A percentile compares a stretch with the other conserved stretches of the same genome.
phyloP scores from a whole-genome alignment of 331 rosid species.

The Cydonia oblonga region DNA sequence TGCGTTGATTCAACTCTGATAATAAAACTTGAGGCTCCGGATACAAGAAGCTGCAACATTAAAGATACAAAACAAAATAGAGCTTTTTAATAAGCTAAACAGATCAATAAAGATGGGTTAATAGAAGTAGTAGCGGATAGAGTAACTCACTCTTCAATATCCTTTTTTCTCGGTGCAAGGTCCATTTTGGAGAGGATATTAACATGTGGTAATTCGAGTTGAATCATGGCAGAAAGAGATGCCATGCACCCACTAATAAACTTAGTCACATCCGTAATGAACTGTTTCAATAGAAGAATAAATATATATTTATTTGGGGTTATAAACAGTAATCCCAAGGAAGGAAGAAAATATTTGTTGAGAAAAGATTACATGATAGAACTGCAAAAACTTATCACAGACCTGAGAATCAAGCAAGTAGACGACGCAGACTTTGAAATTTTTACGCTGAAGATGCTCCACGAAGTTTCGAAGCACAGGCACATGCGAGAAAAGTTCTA shows the following conservation, averaged over 20 bases:
- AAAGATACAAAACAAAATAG: background rate
- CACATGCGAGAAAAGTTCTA: conserved; percentile 86
- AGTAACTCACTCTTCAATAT: conserved; percentile 53
- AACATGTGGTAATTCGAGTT: conserved; percentile 82
- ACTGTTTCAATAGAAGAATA: conserved; percentile 30
- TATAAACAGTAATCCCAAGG: background rate
- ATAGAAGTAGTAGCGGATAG: background rate
- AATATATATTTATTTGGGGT: background rate
- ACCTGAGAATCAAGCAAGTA: conserved; percentile 95
- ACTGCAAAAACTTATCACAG: conserved; percentile 7
- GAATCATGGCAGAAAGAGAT: conserved; percentile 88
- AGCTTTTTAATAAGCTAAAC: background rate
- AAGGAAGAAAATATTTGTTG: background rate
- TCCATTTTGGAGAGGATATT: conserved; percentile 95
- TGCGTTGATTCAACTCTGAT: conserved; percentile 70
- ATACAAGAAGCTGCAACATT: conserved; percentile 36
- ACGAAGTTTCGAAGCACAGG: conserved; percentile 71
- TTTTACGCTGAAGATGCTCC: conserved; percentile 71
- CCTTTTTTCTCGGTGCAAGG: conserved; percentile 68
- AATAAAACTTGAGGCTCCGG: conserved; percentile 65
- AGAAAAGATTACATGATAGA: background rate
- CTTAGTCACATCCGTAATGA: conserved; percentile 85
- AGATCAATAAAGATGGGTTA: background rate
- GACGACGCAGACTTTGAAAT: conserved; percentile 75
- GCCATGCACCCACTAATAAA: conserved; percentile 95